Evolutionary conservation across 805 yeast genomes (phyloP).

Genomic region (Cyberlindnera lachancei): DNA sequence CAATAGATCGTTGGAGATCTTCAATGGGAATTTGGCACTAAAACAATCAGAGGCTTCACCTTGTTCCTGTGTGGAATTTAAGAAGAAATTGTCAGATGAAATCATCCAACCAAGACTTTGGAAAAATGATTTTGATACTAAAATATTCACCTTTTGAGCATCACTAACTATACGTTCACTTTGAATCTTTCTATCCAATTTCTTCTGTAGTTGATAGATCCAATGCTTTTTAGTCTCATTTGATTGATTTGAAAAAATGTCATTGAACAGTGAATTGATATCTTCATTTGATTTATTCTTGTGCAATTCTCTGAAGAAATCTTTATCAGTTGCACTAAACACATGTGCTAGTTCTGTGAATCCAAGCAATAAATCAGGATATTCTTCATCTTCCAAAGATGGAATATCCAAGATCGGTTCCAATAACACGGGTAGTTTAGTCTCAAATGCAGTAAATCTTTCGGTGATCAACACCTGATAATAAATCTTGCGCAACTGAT

Average conservation of each 20-base stretch:
- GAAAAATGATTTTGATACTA: slow-evolving; percentile 19
- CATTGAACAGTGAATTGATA: slow-evolving; percentile 9
- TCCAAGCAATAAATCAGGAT: slow-evolving; percentile 18
- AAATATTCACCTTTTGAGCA: slow-evolving; percentile 18
- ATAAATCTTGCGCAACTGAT: slow-evolving; percentile 18
- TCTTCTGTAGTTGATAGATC: slow-evolving; percentile 16
- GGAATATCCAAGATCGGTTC: slow-evolving; percentile 20
- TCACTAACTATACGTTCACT: slow-evolving; percentile 8
- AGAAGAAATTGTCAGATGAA: slow-evolving; percentile 14
- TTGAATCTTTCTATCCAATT: slow-evolving; percentile 11
- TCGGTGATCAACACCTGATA: slow-evolving; percentile 18
- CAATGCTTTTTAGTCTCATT: slow-evolving; percentile 15
- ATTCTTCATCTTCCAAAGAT: slow-evolving; percentile 18
- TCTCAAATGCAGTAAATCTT: slow-evolving; percentile 17
- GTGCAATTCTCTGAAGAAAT: slow-evolving; percentile 17
- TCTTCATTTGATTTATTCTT: slow-evolving; percentile 11
- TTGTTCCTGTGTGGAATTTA: slow-evolving; percentile 9
- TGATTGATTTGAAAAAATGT: slow-evolving; percentile 10
- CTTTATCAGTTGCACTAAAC: slow-evolving; percentile 18
- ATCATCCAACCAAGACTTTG: slow-evolving; percentile 21
- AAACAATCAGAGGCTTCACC: slow-evolving; percentile 14
- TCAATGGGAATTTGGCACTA: slow-evolving; percentile 15
- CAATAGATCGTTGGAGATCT: slow-evolving; percentile 17
- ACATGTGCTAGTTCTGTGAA: slow-evolving; percentile 19
- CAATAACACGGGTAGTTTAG: slow-evolving; percentile 15